Evolutionary conservation across 2,329 filamentous ascomycete species (phyloP), one percentile per base, ranked within the genome.

Genomic region (Phialophora macrospora): DNA sequence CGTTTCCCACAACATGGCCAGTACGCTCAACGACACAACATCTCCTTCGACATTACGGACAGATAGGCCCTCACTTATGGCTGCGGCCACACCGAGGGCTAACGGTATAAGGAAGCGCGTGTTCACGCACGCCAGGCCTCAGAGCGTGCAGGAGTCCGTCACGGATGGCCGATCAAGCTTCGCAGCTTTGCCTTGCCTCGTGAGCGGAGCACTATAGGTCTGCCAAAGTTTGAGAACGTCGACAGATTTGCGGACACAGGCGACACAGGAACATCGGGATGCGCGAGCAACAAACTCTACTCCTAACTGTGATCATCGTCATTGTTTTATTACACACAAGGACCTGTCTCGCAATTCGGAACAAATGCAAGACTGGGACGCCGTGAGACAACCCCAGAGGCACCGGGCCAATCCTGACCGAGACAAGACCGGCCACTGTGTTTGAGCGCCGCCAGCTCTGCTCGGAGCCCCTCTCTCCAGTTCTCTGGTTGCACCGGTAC

Each of bases 321-420:
- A 55, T 49, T 48, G 22, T 65, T 68, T 69, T 67, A 69, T 69
- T 69, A 69, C 64, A 67, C 65, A 67, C 64, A 66, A 49, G 55
- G 38, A 59, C 54, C 51, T 55, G 48, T 61, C 55, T 67, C 60
- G 57, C 62, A 49, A 52, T 44, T 62, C 55, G 54, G 34, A 55
- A 20, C 22, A 65, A 56, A 63, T 67, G 55, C 59, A 61, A 66
- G 62, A 63, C 54, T 66, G 26, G 57, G 58, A 65, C 67, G 59
- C 64, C 67, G 38, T 46, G 48, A 63, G 34, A 58, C 54, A 32
- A 60, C 60, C 44, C 22, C 28, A 63, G 22, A 55, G 54, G 30
- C n/a, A 54, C 17, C 20, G 24, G 20, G 41, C 51, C 24, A 8
- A 44, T 57, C 48, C 30, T 34, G 28, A 59, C n/a, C n/a, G 32